These are phyloP conservation scores for Pythium guiyangense DNA, from an alignment of 352 stramenopile genomes.

Conservation along the genomic window DNA sequence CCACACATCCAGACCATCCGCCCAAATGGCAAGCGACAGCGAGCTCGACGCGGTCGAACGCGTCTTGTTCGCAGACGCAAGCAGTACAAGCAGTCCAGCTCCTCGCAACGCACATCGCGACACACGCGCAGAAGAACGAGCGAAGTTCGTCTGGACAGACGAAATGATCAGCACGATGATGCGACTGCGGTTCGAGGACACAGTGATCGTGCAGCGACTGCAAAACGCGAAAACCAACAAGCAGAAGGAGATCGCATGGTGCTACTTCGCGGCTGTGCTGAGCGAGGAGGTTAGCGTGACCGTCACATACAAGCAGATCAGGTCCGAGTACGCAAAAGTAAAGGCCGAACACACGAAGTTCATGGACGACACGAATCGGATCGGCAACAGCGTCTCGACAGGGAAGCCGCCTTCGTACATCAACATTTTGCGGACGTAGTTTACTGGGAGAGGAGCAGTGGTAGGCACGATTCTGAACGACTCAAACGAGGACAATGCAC, in stretches of 20 bases:
- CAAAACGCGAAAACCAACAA: background rate
- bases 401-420: background rate
- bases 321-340: too few relatives aligned
- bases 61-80: too few relatives aligned
- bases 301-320: background rate
- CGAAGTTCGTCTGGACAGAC: background rate
- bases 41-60: too few relatives aligned
- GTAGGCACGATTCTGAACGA: too few relatives aligned
- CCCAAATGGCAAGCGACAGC: too few relatives aligned
- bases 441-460: too few relatives aligned
- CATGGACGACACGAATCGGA: background rate
- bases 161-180: background rate
- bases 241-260: background rate
- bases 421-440: too few relatives aligned
- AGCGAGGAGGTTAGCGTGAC: background rate
- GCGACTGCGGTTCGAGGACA: background rate
- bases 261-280: background rate
- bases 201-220: background rate
- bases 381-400: background rate
- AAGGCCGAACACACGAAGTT: background rate
- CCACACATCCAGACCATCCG: too few relatives aligned
- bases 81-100: too few relatives aligned
- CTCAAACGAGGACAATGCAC: too few relatives aligned
- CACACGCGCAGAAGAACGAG: background rate
- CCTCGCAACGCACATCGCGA: too few relatives aligned